These are phyloP conservation scores for Fraxinus paxiana DNA, from an alignment of 305 asterid genomes.

Conservation along the genomic window DNA sequence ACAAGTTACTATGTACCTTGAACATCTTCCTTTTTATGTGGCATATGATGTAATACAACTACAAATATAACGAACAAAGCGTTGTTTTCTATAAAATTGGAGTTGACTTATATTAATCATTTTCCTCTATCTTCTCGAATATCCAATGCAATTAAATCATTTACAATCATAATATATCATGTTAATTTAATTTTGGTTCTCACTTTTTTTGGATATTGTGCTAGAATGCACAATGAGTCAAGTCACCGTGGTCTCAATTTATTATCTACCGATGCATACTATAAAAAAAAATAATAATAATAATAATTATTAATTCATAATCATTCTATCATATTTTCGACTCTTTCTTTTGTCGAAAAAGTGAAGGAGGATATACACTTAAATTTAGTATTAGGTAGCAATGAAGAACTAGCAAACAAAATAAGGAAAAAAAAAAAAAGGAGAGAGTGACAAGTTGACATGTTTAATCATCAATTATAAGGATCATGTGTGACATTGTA, in stretches of 20 bases:
- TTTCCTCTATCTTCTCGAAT: not conserved
- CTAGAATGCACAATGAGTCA: not conserved
- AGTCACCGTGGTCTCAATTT: slow-evolving; percentile 2
- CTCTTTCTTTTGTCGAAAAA: not conserved
- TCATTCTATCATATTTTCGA: not conserved
- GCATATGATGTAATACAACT: not conserved
- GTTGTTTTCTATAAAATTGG: not conserved
- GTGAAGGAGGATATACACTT: not conserved
- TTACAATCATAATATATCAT: not conserved
- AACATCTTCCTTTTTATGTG: not conserved
- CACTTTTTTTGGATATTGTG: not conserved
- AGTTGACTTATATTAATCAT: not conserved
- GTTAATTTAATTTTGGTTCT: not conserved
- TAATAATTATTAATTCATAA: not conserved
- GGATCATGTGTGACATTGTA: not conserved
- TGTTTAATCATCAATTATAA: slow-evolving; percentile 15
- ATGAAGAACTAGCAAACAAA: not conserved
- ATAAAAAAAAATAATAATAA: no score
- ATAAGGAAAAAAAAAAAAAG: not conserved
- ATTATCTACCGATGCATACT: not conserved
- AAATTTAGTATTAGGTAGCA: not conserved
- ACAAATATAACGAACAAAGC: not conserved
- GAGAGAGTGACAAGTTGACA: slow-evolving; percentile 1
- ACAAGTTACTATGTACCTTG: not conserved
- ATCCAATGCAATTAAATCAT: not conserved